Percentiles rank a stretch among this genome's conserved stretches.
Conservation (phyloP, 768 basidiomycete genomes). For the Leccinum olivaceopallidum region DNA sequence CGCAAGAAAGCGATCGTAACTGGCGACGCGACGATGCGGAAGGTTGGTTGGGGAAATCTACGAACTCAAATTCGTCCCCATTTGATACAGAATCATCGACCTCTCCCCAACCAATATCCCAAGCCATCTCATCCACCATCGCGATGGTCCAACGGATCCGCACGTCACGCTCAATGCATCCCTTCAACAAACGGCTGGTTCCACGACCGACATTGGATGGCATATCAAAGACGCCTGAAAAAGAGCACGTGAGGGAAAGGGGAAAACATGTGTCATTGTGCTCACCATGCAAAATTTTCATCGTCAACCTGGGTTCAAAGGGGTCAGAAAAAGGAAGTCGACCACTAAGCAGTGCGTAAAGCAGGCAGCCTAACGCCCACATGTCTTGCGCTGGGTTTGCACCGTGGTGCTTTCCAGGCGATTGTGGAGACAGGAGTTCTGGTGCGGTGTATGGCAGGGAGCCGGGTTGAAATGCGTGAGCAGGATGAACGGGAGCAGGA, state of each 20-base stretch:
- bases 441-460: slow-evolving; percentile 92
- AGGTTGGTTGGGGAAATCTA: slow-evolving; percentile 19
- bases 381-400: slow-evolving; percentile 82
- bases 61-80: slow-evolving; percentile 31
- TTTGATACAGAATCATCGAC: slow-evolving; percentile 36
- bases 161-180: slow-evolving; percentile 73
- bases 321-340: slow-evolving; percentile 85
- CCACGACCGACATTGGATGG: slow-evolving; percentile 58
- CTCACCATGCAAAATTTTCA: slow-evolving; percentile 86
- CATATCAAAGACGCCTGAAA: slow-evolving; percentile 60
- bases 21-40: slow-evolving; percentile 19
- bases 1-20: slow-evolving; percentile 34
- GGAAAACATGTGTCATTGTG: slow-evolving; percentile 25
- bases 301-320: slow-evolving; percentile 88
- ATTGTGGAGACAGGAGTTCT: slow-evolving; percentile 73
- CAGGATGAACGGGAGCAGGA: slow-evolving; percentile 32
- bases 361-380: slow-evolving; percentile 92
- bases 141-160: slow-evolving; percentile 74
- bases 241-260: slow-evolving; percentile 10
- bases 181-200: slow-evolving; percentile 68
- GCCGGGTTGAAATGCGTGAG: slow-evolving; percentile 63
- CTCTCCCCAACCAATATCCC: slow-evolving; percentile 75
- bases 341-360: slow-evolving; percentile 84
- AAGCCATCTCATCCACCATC: slow-evolving; percentile 77
- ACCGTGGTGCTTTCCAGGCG: slow-evolving; percentile 34